Evolutionary conservation across 2,329 filamentous ascomycete species (phyloP), one percentile per base, ranked within the genome.

Genomic region (Lecanicillium sp.): DNA sequence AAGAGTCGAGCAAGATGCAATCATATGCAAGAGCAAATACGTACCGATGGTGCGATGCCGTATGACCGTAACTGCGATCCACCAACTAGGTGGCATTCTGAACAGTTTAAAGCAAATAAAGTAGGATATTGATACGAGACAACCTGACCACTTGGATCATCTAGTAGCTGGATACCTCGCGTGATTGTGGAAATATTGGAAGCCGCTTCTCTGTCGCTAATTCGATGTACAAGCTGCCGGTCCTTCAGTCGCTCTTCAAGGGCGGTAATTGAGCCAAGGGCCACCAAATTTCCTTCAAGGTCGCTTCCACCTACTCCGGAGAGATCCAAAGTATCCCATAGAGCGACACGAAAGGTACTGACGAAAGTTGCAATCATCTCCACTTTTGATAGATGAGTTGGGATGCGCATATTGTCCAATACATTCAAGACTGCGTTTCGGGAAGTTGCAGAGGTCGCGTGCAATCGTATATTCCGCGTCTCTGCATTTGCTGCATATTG

Each of bases 201-300:
- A 41, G 57, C 54, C 44, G 58, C 45, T 29, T 62, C 60, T 33
- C 54, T 46, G 45, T 65, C 62, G 40, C 62, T 65, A n/a, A 60
- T 49, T n/a, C 62, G 55, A 36, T 59, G 53, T 22, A 62, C 46
- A 3, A 59, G 42, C 41, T 61, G 59, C 12, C 61, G 52, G 19
- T 60, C 52, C 19, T 37, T 50, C 6, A 65, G 50, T 31, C 49
- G 57, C 12, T 48, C 40, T 33, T 55, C 57, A 20, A 65, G 49
- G 5, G 48, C 42, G 48, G 63, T 57, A 27, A 65, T 45, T 0
- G 60, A 59, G 42, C 64, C 60, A 32, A 58, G 49, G 29, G 59
- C 57, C 20, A 46, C 50, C 30, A 61, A 59, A 40, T 64, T 56
- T 12, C 44, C 43, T 8, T 50, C 43, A 2, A 45, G 41, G 15